Percentiles rank a stretch among this genome's conserved stretches.
Conservation (phyloP, 1,139 yeast genomes). For the Lodderomyces theae region DNA sequence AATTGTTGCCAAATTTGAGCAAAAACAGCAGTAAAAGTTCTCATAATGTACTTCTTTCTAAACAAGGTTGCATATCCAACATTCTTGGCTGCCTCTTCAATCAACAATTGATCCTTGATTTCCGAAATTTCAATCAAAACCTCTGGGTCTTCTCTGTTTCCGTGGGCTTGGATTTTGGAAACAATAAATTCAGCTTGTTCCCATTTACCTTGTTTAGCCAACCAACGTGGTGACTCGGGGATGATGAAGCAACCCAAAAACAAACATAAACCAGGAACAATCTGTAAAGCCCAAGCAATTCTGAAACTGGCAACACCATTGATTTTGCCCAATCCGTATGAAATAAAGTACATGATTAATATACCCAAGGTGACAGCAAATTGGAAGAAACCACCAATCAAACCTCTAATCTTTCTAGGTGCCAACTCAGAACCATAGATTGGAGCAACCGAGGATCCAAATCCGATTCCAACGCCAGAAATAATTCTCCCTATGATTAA, state of each 20-base stretch:
- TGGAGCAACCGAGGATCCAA: conserved; percentile 69
- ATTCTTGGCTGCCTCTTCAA: conserved; percentile 33
- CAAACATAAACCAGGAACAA: conserved; percentile 56
- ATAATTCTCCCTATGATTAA: conserved; percentile 60
- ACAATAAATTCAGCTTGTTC: conserved; percentile 59
- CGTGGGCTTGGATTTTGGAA: conserved; percentile 52
- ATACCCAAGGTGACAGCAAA: conserved; percentile 71
- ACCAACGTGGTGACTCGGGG: conserved; percentile 79
- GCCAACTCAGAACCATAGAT: conserved; percentile 74
- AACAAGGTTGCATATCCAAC: conserved; percentile 48
- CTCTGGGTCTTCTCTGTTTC: conserved; percentile 50
- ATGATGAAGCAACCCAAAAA: conserved; percentile 48
- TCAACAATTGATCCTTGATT: conserved; percentile 48
- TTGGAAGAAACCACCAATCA: conserved; percentile 65
- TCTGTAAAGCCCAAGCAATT: conserved; percentile 67
- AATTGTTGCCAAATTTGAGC: conserved; percentile 63
- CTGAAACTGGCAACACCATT: conserved; percentile 55
- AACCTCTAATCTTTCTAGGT: conserved; percentile 63
- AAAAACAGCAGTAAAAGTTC: conserved; percentile 48
- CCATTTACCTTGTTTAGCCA: conserved; percentile 61
- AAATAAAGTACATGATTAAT: conserved; percentile 54
- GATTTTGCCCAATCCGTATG: conserved; percentile 56
- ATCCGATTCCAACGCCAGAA: conserved; percentile 68
- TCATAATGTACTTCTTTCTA: conserved; percentile 43
- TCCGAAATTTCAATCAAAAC: conserved; percentile 59